These are phyloP conservation scores for Nakaseomyces nivariensis DNA, from an alignment of 1,139 yeast species.

Conservation along the genomic window DNA sequence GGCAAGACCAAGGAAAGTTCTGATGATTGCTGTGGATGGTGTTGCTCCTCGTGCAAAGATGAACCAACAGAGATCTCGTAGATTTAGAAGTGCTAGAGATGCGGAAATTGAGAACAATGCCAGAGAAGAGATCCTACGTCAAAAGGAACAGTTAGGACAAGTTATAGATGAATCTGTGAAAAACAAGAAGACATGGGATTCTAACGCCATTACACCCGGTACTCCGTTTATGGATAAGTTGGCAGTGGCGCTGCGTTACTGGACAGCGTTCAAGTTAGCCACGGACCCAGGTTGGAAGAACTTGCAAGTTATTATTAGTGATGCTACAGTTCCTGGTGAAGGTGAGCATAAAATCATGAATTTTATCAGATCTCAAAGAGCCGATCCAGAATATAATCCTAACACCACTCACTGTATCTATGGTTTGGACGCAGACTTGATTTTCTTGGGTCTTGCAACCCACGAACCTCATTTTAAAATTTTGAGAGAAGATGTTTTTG, in stretches of 20 bases:
- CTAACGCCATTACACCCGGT: constrained; percentile 98
- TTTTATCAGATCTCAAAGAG: constrained; percentile 75
- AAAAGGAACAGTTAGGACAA: constrained; percentile 46
- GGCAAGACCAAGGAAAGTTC: constrained; percentile 89
- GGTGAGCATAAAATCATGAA: constrained; percentile 99
- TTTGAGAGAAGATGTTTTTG: constrained; percentile 92
- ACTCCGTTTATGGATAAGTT: constrained; percentile 93
- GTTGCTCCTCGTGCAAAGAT: constrained; percentile 98
- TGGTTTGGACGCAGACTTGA: constrained; percentile 96
- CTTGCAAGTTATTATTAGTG: constrained; percentile 77
- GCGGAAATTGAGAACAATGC: constrained; percentile 66
- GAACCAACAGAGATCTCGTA: constrained; percentile 95
- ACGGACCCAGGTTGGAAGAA: constrained; percentile 88
- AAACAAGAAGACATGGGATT: constrained; percentile 53
- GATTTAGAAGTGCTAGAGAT: constrained; percentile 91
- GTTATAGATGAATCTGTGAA: constrained; percentile 54
- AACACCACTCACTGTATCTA: constrained; percentile 90
- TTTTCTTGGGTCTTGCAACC: constrained; percentile 87
- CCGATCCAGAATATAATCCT: constrained; percentile 77
- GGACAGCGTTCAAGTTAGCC: constrained; percentile 80
- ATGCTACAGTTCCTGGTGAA: constrained; percentile 97
- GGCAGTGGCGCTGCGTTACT: constrained; percentile 73
- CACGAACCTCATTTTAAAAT: constrained; percentile 96
- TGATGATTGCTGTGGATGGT: constrained; percentile 95
- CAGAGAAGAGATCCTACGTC: constrained; percentile 44